Evolutionary conservation across 73 alveolate genomes (phyloP), one percentile per base, ranked within the genome.

Genomic region (Symbiodinium pilosum): DNA sequence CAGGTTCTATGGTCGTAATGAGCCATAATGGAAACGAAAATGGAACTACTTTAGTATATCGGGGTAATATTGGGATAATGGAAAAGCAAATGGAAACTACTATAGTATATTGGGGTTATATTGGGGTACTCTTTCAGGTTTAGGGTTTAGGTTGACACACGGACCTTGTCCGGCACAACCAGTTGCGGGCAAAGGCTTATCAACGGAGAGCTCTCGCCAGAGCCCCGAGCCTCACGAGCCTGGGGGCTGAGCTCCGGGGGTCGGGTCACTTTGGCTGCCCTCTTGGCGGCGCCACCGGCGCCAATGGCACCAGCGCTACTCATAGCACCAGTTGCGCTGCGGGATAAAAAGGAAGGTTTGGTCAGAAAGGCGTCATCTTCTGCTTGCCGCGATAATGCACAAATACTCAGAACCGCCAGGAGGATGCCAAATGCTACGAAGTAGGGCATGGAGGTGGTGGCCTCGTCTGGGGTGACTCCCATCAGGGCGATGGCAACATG

Each of bases 141-240:
- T 32, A 36, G 40, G 36, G 52, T 36, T 36, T 32, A 0, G n/a
- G 39, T 81, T 81, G 36, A 47, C n/a, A n/a, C n/a, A n/a, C n/a
- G n/a, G n/a, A n/a, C n/a, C n/a, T n/a, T n/a, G 52, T 91, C 97
- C 4, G 97, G 97, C 40, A 91, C 97, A 75, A 91, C 89, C 97
- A 91, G 81, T 51, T 43, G 39, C 7, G 97, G 81, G 56, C 97
- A 91, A 43, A 91, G 26, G 77, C 41, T 43, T 1, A 91, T 43
- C 89, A 91, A 30, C 42, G 56, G 36, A 14, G 28, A 28, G 83
- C 88, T 87, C 85, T 39, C 86, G 85, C 43, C 94, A 2, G 81
- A 64, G 81, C 81, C 30, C 81, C 34, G 81, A 0, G 6, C 24
- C 32, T 30, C 26, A 26, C 26, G 73, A 6, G 81, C 81, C 6